phyloP scores from a whole-genome alignment of 768 basidiomycete species.

The Rhodotorula sphaerocarpa region DNA sequence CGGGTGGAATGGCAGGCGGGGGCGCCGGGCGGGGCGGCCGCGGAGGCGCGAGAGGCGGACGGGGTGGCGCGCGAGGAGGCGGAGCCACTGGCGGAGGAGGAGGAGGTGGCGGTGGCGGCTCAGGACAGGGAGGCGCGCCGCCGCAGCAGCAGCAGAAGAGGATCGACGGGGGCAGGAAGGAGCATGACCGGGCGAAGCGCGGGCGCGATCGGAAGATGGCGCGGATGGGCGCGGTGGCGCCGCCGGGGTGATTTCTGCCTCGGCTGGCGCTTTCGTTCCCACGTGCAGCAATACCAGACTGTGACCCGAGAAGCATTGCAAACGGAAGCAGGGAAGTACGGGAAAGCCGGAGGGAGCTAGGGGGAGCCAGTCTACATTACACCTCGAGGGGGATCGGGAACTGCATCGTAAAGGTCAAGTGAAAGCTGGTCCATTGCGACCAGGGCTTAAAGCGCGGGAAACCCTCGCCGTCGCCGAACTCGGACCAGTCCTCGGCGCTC shows the following conservation, averaged over 20 bases:
- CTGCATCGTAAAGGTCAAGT: constrained; percentile 10
- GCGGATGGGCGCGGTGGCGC: constrained; percentile 38
- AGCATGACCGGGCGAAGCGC: constrained; percentile 48
- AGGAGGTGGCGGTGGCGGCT: neutral
- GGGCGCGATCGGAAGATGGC: constrained; percentile 88
- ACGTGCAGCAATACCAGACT: too few relatives aligned
- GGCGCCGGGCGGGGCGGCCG: constrained; percentile 46
- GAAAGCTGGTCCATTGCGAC: constrained; percentile 1
- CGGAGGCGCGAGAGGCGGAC: neutral
- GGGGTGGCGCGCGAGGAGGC: neutral
- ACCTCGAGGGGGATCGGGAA: neutral
- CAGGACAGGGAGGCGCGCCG: too few relatives aligned
- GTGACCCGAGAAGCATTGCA: too few relatives aligned
- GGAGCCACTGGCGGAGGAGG: neutral
- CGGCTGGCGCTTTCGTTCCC: too few relatives aligned
- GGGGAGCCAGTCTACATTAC: too few relatives aligned
- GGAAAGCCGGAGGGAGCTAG: too few relatives aligned
- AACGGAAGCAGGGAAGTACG: too few relatives aligned
- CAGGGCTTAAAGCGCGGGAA: constrained; percentile 10
- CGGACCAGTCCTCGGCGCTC: neutral
- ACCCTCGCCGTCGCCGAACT: constrained; percentile 9
- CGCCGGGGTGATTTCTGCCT: neutral
- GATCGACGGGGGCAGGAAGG: constrained; percentile 17
- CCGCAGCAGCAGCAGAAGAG: neutral
- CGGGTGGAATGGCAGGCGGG: constrained; percentile 44